A percentile compares a stretch with the other conserved stretches of the same genome.
Evolutionary conservation across 768 basidiomycete genomes (phyloP).

Genomic region (Tricholoma terreum): DNA sequence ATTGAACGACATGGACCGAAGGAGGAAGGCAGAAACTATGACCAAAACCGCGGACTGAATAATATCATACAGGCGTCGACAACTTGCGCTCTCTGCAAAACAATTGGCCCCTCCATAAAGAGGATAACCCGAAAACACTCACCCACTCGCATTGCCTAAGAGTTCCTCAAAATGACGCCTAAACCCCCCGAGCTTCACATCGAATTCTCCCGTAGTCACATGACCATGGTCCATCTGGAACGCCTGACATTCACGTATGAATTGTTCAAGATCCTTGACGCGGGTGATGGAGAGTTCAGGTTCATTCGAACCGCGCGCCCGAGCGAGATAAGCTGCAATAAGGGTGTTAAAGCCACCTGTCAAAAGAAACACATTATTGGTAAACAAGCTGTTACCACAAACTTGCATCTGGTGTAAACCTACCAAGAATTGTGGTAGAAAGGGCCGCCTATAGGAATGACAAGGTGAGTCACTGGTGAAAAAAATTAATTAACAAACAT

Average conservation of each 20-base stretch:
- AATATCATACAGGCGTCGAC: slow-evolving; percentile 11
- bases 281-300: slow-evolving; percentile 59
- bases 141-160: slow-evolving; percentile 41
- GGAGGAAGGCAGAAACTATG: not conserved
- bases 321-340: slow-evolving; percentile 70
- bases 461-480: not conserved
- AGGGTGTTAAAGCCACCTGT: slow-evolving; percentile 62
- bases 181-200: slow-evolving; percentile 35
- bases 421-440: slow-evolving; percentile 37
- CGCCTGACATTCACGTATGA: slow-evolving; percentile 57
- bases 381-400: not conserved
- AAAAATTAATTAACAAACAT: too few relatives aligned
- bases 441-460: slow-evolving; percentile 29
- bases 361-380: not conserved
- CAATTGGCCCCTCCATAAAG: not conserved
- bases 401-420: slow-evolving; percentile 2
- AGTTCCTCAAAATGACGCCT: slow-evolving; percentile 45
- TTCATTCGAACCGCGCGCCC: slow-evolving; percentile 65
- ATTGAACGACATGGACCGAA: not conserved
- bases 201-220: slow-evolving; percentile 29
- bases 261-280: slow-evolving; percentile 62
- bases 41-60: not conserved
- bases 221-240: slow-evolving; percentile 60
- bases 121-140: slow-evolving; percentile 5
- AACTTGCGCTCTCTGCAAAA: slow-evolving; percentile 18